Base-by-base conservation (phyloP, 176 grass and related monocot genomes). In the Chrysopogon serrulatus region DNA sequence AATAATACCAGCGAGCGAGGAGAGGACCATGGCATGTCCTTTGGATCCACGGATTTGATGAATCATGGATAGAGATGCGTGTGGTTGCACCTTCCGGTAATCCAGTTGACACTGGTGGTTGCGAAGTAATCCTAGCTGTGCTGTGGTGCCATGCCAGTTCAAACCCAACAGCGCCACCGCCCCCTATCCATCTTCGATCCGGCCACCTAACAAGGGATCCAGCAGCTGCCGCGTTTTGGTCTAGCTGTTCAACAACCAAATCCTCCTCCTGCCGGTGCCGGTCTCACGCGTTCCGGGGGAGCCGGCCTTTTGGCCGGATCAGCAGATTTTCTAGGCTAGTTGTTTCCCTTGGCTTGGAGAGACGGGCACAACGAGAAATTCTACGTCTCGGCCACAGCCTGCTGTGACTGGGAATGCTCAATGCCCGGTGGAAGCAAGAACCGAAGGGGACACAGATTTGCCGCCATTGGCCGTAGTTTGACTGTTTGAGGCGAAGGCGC, bases 201-300 rank as follows among this genome's bases (percentile, higher is more conserved):
- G 28, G 72, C 56, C 51, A 63, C 87, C 79, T 66, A 62, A 56
- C 68, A 84, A 17, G 24, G 28, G 34, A 41, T 10, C 41, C 24
- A 67, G 60, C 10, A 9, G 27, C 24, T 31, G 3, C 13, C 24
- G 19, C n/a, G n/a, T 31, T 9, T 47, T 32, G 60, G 76, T 67
- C n/a, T 42, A 68, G 70, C 77, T 32, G 87, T 80, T 70, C 5
- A 89, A 68, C 87, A 35, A 81, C 49, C 76, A 28, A 44, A 43
- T 79, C 61, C 13, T 27, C 11, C 26, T 16, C 60, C 37, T 19
- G 32, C 65, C 11, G 16, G 27, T 30, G 60, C 28, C 13, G 2
- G 24, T 32, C 48, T 74, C 43, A 76, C 71, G 72, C 72, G 45
- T 54, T 11, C 45, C 10, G 10, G 19, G 4, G 28, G 10, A 17